Base-by-base conservation (phyloP, 2,329 filamentous ascomycete species). In the Rasamsonia emersonii region DNA sequence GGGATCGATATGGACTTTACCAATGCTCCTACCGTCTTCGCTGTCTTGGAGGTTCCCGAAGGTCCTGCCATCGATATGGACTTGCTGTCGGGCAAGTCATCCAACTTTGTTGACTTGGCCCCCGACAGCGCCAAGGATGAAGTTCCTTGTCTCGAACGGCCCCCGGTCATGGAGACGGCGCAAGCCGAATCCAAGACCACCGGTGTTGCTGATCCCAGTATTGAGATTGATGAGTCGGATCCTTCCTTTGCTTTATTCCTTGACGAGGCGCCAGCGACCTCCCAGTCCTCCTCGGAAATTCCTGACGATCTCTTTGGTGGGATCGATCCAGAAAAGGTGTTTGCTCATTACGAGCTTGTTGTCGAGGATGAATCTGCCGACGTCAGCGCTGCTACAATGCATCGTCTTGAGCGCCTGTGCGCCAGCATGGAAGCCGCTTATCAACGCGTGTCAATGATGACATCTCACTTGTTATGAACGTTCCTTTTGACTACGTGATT, bases 1-100 rank as follows among this genome's bases (percentile, higher is more conserved):
- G 61, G 59, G 2, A 61, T 65, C 21, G 62, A 66, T 24, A 56
- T 63, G 42, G 65, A 59, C 44, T 63, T 51, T 28, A 52, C 46
- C 33, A 64, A 66, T 37, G 50, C 61, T 6, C 49, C 62, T 9
- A 26, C 32, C 11, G 59, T 68, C 29, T 93, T 82, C 49, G 74
- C 84, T 30, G 75, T 88, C 10, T 59, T 75, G n/a, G 76, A 82
- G 42, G 71, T 83, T 2, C 79, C 80, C 2, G 72, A 79, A 44
- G 65, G 80, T 16, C 79, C 80, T 4, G 48, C 57, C 25, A 69
- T 88, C 26, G 69, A 75, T 39, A 61, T 73, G 4, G 67, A 73
- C 15, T 52, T 71, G 15, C 67, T 91, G n/a, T 79, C 79, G 4
- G 82, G 82, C 49, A 91, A 91, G 70, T 61, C 70, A 0, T 72